These are phyloP conservation scores for Aegle marmelos DNA, from an alignment of 345 rosid species.

Conservation along the genomic window DNA sequence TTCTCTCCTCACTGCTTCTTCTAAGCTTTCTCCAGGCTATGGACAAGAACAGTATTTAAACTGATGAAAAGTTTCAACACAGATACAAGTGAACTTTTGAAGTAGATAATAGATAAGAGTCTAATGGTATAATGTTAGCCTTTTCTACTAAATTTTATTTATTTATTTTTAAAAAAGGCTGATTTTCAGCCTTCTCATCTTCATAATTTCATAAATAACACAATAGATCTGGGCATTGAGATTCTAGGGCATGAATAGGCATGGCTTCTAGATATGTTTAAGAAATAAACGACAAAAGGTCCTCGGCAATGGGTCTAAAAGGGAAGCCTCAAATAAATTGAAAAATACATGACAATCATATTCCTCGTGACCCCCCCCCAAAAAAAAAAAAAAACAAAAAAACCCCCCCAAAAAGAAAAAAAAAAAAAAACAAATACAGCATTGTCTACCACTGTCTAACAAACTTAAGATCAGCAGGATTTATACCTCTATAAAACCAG, in stretches of 20 bases:
- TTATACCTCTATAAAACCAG: slow-evolving; percentile 89
- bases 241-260: not conserved
- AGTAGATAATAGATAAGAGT: not conserved
- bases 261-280: not conserved
- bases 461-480: slow-evolving; percentile 3
- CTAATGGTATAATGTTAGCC: not conserved
- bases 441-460: not conserved
- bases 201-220: not conserved
- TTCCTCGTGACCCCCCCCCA: not conserved
- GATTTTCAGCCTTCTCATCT: not conserved
- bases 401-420: too few relatives aligned
- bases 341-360: not conserved
- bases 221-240: too few relatives aligned
- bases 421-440: too few relatives aligned
- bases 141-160: not conserved
- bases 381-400: too few relatives aligned
- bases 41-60: slow-evolving; percentile 14
- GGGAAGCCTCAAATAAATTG: not conserved
- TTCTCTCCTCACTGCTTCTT: slow-evolving; percentile 96
- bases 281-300: not conserved
- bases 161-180: not conserved
- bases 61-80: not conserved
- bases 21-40: slow-evolving; percentile 99
- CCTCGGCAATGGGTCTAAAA: not conserved
- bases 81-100: not conserved